Percentiles rank a stretch among this genome's conserved stretches.
Conservation (phyloP, 169 alveolate species). For the Plasmodium vivax region DNA sequence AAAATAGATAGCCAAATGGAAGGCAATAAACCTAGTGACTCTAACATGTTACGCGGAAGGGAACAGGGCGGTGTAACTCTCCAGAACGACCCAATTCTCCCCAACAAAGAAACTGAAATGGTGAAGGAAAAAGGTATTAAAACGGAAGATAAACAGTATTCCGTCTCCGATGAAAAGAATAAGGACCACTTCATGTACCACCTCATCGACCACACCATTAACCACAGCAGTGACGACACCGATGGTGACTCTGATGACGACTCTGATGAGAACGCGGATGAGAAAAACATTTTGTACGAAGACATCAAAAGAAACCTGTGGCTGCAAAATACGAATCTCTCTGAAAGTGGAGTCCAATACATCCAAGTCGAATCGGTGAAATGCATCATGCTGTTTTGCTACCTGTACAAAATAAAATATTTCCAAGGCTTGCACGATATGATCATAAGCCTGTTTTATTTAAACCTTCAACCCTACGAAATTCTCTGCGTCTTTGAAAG, state of each 20-base stretch:
- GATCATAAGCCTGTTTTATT: conserved; percentile 67
- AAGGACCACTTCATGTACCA: not conserved
- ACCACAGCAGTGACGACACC: not conserved
- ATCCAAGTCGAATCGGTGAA: conserved; percentile 45
- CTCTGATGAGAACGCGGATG: not conserved
- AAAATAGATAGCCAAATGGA: not conserved
- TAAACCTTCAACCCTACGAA: conserved; percentile 60
- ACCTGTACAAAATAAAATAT: conserved; percentile 34
- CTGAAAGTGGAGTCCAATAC: conserved; percentile 20
- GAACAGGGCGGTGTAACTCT: not conserved
- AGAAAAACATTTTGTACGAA: conserved; percentile 39
- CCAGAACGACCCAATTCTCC: not conserved
- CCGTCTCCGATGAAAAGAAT: not conserved
- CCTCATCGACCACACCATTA: not conserved
- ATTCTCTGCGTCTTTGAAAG: conserved; percentile 69
- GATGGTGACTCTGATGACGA: not conserved
- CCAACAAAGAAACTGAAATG: not conserved
- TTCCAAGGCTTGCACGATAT: conserved; percentile 74
- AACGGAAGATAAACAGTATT: not conserved
- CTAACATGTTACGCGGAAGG: not conserved
- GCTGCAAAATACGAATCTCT: conserved; percentile 31
- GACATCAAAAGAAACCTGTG: conserved; percentile 67
- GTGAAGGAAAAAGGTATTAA: not conserved
- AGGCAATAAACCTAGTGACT: not conserved
- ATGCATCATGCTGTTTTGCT: conserved; percentile 58